Conservation (phyloP, 78 protist species). For the Planoprotostelium fungivorum region DNA sequence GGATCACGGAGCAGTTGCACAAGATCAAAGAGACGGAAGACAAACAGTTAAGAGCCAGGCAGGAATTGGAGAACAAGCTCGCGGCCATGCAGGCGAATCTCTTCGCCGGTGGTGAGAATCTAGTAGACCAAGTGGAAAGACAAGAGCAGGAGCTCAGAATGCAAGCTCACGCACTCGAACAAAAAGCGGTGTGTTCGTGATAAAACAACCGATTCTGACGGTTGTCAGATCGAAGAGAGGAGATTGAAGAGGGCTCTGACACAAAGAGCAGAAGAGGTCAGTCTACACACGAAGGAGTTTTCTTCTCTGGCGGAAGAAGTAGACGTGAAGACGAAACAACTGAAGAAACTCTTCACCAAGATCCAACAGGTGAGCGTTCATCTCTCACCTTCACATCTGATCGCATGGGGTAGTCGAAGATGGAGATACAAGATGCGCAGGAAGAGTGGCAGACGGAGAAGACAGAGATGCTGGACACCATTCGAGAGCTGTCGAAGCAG, state of each 20-base stretch:
- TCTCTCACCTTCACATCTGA: too few relatives aligned
- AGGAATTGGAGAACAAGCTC: conserved; percentile 19
- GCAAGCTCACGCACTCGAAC: background rate
- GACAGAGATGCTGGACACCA: conserved; percentile 47
- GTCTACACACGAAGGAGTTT: background rate
- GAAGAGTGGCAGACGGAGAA: conserved; percentile 29
- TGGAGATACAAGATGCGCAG: conserved; percentile 43
- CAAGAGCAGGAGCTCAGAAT: conserved; percentile 15
- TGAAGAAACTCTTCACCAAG: conserved; percentile 32
- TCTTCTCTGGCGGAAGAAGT: background rate
- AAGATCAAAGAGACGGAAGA: background rate
- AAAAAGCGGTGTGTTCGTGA: background rate
- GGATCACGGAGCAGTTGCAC: background rate
- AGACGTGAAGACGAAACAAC: conserved; percentile 27
- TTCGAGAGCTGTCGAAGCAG: conserved; percentile 35
- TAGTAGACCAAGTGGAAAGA: background rate
- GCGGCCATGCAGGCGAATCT: conserved; percentile 3
- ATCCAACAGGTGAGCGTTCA: conserved; percentile 32
- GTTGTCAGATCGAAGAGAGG: conserved; percentile 3
- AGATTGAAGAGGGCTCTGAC: background rate
- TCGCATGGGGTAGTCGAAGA: background rate
- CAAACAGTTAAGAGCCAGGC: background rate
- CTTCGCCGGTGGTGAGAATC: conserved; percentile 12
- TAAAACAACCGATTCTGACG: background rate
- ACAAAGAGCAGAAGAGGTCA: conserved; percentile 1